Evolutionary conservation across 1,139 yeast genomes (phyloP), one percentile per base, ranked within the genome.

Genomic region (Meyerozyma elateridarum): DNA sequence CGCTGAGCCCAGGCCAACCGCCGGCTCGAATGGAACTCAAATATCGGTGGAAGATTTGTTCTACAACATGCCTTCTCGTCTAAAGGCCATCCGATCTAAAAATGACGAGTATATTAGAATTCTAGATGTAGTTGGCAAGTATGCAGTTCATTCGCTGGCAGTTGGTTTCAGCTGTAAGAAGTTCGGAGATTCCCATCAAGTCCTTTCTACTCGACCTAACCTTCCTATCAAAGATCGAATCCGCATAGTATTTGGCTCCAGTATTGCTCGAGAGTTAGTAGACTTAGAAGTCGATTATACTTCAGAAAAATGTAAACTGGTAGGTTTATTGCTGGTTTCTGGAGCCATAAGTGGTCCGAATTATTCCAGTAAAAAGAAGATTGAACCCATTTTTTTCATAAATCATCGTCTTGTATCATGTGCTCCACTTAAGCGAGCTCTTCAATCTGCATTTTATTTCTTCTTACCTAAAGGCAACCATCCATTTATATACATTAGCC

Each of bases 1-100:
- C 3, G 33, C 51, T 6, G 75, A 70, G 0, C 85, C 93, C 0
- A 73, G 73, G 41, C 88, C 96, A 0, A 69, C 76, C 1, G 98
- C 98, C 0, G 97, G 97, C 0, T 80, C 75, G 39, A 71, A 70
- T 29, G 99, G 99, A 0, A 91, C 98, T 0, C 88, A 81, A 39
- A 73, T 93, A 25, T 59, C 73, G 0, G 95, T 88, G 5, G 96
- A 88, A 51, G 96, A 91, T 51, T 62, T 93, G 37, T 93, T 93
- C 50, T 93, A 82, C 58, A 93, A 91, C 49, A 75, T 83, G 17
- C 95, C 96, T 0, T 75, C 95, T 0, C 69, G 98, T 34, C 56
- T 81, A 24, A 65, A 81, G 31, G 73, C 94, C 0, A 59, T 89
- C 34, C 68, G 70, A 38, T 71, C 85, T 0, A 69, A 81, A 16